phyloP scores from a whole-genome alignment of 2,329 filamentous ascomycete species.

The Ophiocordyceps robertsii region DNA sequence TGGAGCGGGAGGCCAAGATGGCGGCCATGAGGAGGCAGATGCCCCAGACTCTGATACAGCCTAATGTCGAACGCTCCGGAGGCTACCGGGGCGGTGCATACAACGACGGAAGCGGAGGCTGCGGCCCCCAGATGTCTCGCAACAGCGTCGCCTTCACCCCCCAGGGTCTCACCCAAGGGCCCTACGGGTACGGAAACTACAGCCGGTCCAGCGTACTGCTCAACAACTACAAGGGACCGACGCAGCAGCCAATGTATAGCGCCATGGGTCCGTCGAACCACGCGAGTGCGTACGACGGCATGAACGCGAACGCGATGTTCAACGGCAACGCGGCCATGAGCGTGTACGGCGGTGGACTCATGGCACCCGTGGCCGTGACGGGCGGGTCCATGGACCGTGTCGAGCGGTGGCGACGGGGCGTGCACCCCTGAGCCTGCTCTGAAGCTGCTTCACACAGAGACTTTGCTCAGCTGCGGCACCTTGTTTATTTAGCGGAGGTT shows the following conservation, averaged over 20 bases:
- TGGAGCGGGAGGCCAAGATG: conserved; percentile 34
- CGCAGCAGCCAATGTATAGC: conserved; percentile 11
- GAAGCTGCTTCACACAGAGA: no score
- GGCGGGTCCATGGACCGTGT: conserved; percentile 20
- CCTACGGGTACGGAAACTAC: conserved; percentile 9
- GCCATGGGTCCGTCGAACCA: conserved; percentile 7
- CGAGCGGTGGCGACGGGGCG: conserved; percentile 28
- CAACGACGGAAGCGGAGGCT: conserved; percentile 37
- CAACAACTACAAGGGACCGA: conserved; percentile 13
- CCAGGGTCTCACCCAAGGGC: conserved; percentile 10
- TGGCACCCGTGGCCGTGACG: conserved; percentile 11
- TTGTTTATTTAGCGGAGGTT: no score
- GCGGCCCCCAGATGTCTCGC: conserved; percentile 10
- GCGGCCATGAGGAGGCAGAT: conserved; percentile 34
- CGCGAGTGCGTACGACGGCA: conserved; percentile 4
- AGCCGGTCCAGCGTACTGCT: conserved; percentile 14
- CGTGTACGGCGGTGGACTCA: conserved; percentile 15
- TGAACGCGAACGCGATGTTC: conserved; percentile 8
- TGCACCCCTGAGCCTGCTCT: conserved; percentile 12
- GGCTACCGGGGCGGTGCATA: conserved; percentile 39
- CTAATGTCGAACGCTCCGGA: conserved; percentile 21
- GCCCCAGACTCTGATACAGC: conserved; percentile 24
- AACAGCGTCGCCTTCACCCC: conserved; percentile 14
- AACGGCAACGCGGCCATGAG: conserved; percentile 8
- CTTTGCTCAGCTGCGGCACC: not conserved